Base-by-base conservation (phyloP, 2,329 filamentous ascomycete species). In the Monosporascus sp. region DNA sequence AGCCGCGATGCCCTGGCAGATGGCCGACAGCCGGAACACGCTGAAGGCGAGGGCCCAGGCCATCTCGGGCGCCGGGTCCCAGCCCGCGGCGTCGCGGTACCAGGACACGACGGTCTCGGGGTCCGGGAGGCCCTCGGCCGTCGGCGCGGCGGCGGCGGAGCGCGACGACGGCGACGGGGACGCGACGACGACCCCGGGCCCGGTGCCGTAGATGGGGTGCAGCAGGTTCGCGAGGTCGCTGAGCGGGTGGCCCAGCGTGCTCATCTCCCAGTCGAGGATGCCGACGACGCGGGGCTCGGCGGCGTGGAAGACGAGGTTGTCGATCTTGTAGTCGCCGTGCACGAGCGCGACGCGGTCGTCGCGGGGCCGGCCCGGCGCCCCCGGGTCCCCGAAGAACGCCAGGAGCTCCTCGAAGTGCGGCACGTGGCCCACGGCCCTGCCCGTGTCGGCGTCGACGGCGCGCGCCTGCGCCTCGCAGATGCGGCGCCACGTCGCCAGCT, bases 181-280 rank as follows among this genome's bases (percentile, higher is more conserved):
- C 64, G 56, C 50, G 14, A 18, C 47, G n/a, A 47, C 65, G 38
- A 51, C 52, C 20, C 43, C 58, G 40, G 37, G 57, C 37, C 58
- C 60, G 31, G 70, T 70, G 37, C 68, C 71, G 70, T 76, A 62
- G 61, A 74, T 81, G 8, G 79, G 79, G 7, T 74, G 75, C 26
- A 86, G 70, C 18, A 97, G 77, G 72, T 97, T 97, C 70, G 86
- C 86, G 41, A 97, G 76, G 68, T 99, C 94, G 6, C 89, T 93
- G 22, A 97, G 81, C 1, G 94, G 94, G 70, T 99, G 93, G n/a
- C 94, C 94, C 51, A 97, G 86, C 0, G 94, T 97, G 37, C 91
- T 91, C 91, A 99, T 96, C 75, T 97, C 94, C 93, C 93, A 97
- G 74, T 99, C 94, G 6, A 97, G 74, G 51, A 97, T 91, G 4